A percentile compares a stretch with the other conserved stretches of the same genome.
Evolutionary conservation across 2,329 filamentous ascomycete genomes (phyloP).

Genomic region (Aspergillus phoenicis): DNA sequence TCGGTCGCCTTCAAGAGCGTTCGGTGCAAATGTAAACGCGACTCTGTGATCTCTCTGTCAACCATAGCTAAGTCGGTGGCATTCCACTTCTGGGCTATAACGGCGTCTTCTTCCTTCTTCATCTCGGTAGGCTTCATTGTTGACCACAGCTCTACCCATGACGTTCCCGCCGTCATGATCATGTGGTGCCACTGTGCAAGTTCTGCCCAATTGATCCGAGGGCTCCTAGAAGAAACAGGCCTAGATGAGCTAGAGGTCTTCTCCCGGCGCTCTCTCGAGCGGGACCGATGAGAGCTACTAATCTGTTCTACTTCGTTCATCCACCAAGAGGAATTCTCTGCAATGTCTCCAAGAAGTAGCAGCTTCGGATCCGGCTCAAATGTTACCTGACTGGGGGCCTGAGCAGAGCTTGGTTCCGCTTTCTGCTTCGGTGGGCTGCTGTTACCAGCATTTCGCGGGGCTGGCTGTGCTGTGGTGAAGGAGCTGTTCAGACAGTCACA

Average conservation of each 20-base stretch:
- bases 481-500: conserved; percentile 75
- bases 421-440: conserved; percentile 41
- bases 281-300: conserved; percentile 28
- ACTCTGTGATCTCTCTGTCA: conserved; percentile 58
- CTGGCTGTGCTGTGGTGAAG: conserved; percentile 61
- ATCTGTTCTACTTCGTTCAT: conserved; percentile 59
- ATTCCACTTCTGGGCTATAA: conserved; percentile 39
- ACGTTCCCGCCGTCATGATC: conserved; percentile 67
- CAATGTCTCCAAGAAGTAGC: conserved; percentile 71
- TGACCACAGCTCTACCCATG: conserved; percentile 66
- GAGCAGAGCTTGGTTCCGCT: conserved; percentile 31
- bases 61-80: conserved; percentile 49
- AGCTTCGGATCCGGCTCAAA: conserved; percentile 74
- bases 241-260: conserved; percentile 32
- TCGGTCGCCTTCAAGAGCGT: conserved; percentile 77
- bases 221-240: conserved; percentile 60
- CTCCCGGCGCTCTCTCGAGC: conserved; percentile 30
- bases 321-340: conserved; percentile 84
- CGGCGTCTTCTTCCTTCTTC: conserved; percentile 25
- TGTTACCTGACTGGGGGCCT: conserved; percentile 42
- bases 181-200: conserved; percentile 73
- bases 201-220: conserved; percentile 74
- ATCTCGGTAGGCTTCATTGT: conserved; percentile 49
- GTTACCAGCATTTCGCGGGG: conserved; percentile 48
- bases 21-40: conserved; percentile 69